Evolutionary conservation across 2,329 filamentous ascomycete genomes (phyloP), one percentile per base, ranked within the genome.

Genomic region (Colletotrichum tanaceti): DNA sequence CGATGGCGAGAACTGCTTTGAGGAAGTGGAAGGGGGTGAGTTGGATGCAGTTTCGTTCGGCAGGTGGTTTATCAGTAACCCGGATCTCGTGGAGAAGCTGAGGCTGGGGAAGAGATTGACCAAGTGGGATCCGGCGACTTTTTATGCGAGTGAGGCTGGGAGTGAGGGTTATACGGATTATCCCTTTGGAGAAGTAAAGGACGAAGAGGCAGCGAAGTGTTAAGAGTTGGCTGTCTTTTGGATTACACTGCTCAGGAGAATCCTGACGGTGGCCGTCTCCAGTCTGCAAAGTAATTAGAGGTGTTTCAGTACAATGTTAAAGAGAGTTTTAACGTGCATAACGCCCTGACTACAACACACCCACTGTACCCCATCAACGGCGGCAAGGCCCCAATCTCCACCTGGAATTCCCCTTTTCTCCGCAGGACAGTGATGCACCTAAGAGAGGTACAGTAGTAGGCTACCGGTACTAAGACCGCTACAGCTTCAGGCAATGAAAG

Each of bases 91-190:
- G 14, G 41, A n/a, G 16, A 43, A 43, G 41, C 16, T 43, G 41
- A 52, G 49, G 16, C n/a, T 52, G 10, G 49, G n/a, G 20, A 52
- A 24, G 49, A 35, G n/a, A 14, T 52, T 52, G 18, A 52, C 49
- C 22, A 35, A 52, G 13, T 52, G 49, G 49, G n/a, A 52, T 13
- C n/a, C 18, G 41, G 16, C 14, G 16, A 43, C 41, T 18, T 5
- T 43, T n/a, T 43, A 43, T 43, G 14, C 5, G 2, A n/a, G 5
- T 43, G 14, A 2, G 41, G 16, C n/a, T 43, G 16, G n/a, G 41
- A 43, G 41, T 43, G 41, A 43, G 5, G 41, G 41, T 7, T 43
- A 43, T 43, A 43, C 41, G 16, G 41, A 43, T 43, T 43, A 43
- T 43, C 41, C 41, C 1, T 43, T 43, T 43, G 41, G 41, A 18